phyloP scores from a whole-genome alignment of 2,329 filamentous ascomycete species.

The Hyphodiscus sp. region DNA sequence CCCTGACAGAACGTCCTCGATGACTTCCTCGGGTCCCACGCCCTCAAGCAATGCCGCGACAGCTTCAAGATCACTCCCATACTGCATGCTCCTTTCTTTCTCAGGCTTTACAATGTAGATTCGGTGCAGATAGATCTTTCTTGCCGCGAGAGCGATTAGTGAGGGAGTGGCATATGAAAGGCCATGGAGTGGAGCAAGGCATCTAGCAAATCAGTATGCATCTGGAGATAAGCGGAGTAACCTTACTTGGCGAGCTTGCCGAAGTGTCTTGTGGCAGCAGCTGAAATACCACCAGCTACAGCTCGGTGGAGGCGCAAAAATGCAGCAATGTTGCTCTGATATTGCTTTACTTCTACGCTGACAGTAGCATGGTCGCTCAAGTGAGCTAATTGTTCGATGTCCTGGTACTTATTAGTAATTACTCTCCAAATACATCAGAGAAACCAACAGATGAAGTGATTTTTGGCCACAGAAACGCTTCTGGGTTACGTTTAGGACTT shows the following conservation, averaged over 20 bases:
- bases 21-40: constrained; percentile 53
- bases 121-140: constrained; percentile 84
- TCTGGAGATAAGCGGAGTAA: constrained; percentile 1
- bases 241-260: constrained; percentile 54
- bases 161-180: constrained; percentile 78
- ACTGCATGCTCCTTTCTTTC: constrained; percentile 83
- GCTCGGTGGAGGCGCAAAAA: constrained; percentile 86
- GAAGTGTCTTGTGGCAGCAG: constrained; percentile 73
- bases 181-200: constrained; percentile 74
- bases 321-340: constrained; percentile 79
- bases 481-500: constrained; percentile 13
- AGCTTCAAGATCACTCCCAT: constrained; percentile 73
- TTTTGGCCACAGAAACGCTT: constrained; percentile 15
- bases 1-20: constrained; percentile 55
- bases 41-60: constrained; percentile 61
- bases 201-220: constrained; percentile 36
- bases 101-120: constrained; percentile 62
- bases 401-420: constrained; percentile 17
- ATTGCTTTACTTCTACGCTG: constrained; percentile 72
- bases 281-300: constrained; percentile 70
- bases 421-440: background rate
- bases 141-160: constrained; percentile 72
- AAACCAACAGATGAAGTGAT: constrained; percentile 23
- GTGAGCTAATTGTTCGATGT: constrained; percentile 33
- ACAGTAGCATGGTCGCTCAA: constrained; percentile 53